These are phyloP conservation scores for Aspergillus indologenus DNA, from an alignment of 495 filamentous ascomycete genomes.

Conservation along the genomic window DNA sequence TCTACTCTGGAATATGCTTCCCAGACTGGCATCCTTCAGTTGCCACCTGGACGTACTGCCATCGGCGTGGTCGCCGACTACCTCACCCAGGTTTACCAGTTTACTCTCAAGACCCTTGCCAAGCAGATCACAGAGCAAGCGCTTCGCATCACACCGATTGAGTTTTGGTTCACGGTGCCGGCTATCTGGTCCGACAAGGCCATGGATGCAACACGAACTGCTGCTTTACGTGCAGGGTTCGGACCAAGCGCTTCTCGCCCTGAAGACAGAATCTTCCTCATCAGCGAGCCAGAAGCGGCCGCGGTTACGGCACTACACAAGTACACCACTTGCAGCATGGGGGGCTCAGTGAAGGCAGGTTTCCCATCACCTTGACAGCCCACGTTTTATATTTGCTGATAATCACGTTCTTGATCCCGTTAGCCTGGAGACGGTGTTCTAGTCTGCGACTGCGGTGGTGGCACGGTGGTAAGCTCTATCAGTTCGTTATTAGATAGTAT, in stretches of 20 bases:
- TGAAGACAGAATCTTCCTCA: constrained; percentile 38
- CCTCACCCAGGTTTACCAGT: constrained; percentile 38
- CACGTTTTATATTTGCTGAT: not conserved
- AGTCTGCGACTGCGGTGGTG: constrained; percentile 36
- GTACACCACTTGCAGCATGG: not conserved
- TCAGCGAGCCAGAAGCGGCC: constrained; percentile 60
- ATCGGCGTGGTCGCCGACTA: constrained; percentile 42
- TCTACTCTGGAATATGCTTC: constrained; percentile 7
- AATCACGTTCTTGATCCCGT: not conserved
- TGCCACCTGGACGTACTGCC: constrained; percentile 17
- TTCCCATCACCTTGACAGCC: no score
- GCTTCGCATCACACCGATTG: constrained; percentile 11
- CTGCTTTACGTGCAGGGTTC: constrained; percentile 48
- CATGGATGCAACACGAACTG: constrained; percentile 21
- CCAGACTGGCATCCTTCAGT: constrained; percentile 8
- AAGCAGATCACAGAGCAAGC: constrained; percentile 7
- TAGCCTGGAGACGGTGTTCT: constrained; percentile 19
- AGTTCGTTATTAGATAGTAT: not conserved
- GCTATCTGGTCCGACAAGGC: constrained; percentile 25
- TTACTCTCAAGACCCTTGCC: constrained; percentile 33
- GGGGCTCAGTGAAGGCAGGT: constrained; percentile 10
- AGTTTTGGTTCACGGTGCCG: constrained; percentile 27
- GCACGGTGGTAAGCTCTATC: constrained; percentile 30
- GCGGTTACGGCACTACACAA: constrained; percentile 12
- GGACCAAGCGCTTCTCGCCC: constrained; percentile 20